Base-by-base conservation (phyloP, 257 asterid species). In the Solanum chilense region DNA sequence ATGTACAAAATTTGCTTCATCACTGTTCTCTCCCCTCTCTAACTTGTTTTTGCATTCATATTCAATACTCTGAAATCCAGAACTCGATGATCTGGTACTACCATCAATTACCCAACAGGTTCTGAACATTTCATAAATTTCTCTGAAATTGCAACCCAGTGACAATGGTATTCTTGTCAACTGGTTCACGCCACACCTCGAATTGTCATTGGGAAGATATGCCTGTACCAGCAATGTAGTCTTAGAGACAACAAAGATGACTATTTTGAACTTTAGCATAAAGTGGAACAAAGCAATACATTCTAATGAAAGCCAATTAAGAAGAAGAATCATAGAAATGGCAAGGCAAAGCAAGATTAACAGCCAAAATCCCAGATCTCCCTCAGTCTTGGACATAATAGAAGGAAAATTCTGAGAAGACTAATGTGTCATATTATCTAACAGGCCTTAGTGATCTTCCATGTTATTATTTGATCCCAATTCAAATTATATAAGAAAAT, bases 141-240 rank as follows among this genome's bases (percentile, higher is more conserved):
- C 84, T 45, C 44, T 82, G 71, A 69, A 80, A 62, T 91, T 90
- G 83, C 82, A 82, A 88, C 86, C 85, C 87, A 89, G 71, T 87
- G 66, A 49, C 78, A 90, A 29, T 68, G 93, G 87, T 87, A 76
- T 80, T 81, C 62, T 29, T 74, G 89, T 56, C 83, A 76, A 64
- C 20, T 82, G 66, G 47, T 31, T 86, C 56, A 84, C 62, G 85
- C 71, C 58, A 75, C 86, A 73, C 60, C 39, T 85, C 68, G n/a
- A 49, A 47, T 87, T 81, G 52, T 39, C 80, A 86, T 83, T 86
- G 70, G 73, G 74, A 39, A 86, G 44, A 83, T 52, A 68, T 42
- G 75, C 91, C 98, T 95, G 93, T 78, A 90, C 83, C 82, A 74
- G 71, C 71, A 62, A 62, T 21, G 35, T 33, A 33, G 35, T 33